Evolutionary conservation across 2,329 filamentous ascomycete species (phyloP), one percentile per base, ranked within the genome.

Genomic region (Diaporthe humulicola): DNA sequence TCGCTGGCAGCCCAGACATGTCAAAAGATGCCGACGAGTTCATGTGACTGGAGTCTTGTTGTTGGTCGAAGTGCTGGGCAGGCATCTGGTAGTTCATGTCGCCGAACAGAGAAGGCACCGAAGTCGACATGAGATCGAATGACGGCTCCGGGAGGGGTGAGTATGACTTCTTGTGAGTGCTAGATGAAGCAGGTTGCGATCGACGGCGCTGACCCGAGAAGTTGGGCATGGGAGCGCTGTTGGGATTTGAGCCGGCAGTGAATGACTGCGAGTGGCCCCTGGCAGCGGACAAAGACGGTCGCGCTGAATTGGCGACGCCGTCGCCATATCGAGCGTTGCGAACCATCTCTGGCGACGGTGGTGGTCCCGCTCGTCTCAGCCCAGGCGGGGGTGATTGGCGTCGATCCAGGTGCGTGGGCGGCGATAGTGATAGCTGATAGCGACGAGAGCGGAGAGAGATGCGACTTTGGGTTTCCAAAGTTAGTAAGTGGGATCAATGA

Each of bases 61-160:
- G 74, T 30, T 73, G 75, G 40, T 76, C 69, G 19, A 74, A 76
- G 48, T 70, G 66, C 69, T 74, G 67, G 15, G 69, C 28, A 6
- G 73, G 73, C 75, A 69, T 56, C 7, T 76, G 75, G 25, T 74
- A 76, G 40, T 33, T 70, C 50, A 74, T 71, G 36, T 76, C 73
- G 50, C 73, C 64, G 25, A 76, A 76, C 30, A 73, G 67, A n/a
- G 70, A 72, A 45, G 75, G 74, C 61, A 52, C 69, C 38, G 74
- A 58, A 15, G 72, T 74, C n/a, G 75, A 76, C 75, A 76, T 76
- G 56, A 76, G 75, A 48, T 76, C 75, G 75, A 76, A 76, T 4
- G 75, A 70, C 17, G 75, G 75, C 40, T 76, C 75, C 28, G 73
- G 73, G 19, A 74, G 73, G 30, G 74, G 74, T 12, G 73, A 74